These are phyloP conservation scores for Hamamelis virginiana DNA, from an alignment of 164 flowering plant species.

Conservation along the genomic window DNA sequence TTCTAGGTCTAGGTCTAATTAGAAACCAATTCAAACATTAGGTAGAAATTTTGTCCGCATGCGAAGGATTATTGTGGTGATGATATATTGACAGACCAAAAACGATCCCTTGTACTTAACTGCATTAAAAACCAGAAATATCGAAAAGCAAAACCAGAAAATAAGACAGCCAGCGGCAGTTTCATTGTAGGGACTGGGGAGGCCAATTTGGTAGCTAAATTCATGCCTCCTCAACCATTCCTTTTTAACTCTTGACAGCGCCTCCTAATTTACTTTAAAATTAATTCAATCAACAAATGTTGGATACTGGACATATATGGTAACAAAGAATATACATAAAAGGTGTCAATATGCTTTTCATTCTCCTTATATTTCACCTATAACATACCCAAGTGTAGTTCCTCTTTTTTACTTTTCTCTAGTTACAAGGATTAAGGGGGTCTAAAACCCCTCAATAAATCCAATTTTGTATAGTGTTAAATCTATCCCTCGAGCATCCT, in stretches of 20 bases:
- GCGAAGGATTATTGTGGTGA: too few relatives aligned
- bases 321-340: background rate
- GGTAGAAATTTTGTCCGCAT: too few relatives aligned
- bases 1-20: too few relatives aligned
- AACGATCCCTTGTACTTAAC: too few relatives aligned
- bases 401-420: background rate
- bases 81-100: too few relatives aligned
- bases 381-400: background rate
- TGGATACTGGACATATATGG: background rate
- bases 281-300: background rate
- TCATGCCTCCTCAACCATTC: too few relatives aligned
- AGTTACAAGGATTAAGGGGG: slow-evolving; percentile 10
- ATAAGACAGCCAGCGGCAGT: too few relatives aligned
- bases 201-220: background rate
- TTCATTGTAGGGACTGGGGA: background rate
- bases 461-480: slow-evolving; percentile 5
- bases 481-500: background rate
- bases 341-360: background rate
- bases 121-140: too few relatives aligned
- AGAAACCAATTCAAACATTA: too few relatives aligned
- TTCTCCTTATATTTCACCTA: background rate
- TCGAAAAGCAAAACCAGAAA: too few relatives aligned
- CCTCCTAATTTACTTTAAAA: too few relatives aligned
- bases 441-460: background rate
- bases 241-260: background rate